phyloP scores from a whole-genome alignment of 495 filamentous ascomycete genomes.

The Aspergillus mulundensis region DNA sequence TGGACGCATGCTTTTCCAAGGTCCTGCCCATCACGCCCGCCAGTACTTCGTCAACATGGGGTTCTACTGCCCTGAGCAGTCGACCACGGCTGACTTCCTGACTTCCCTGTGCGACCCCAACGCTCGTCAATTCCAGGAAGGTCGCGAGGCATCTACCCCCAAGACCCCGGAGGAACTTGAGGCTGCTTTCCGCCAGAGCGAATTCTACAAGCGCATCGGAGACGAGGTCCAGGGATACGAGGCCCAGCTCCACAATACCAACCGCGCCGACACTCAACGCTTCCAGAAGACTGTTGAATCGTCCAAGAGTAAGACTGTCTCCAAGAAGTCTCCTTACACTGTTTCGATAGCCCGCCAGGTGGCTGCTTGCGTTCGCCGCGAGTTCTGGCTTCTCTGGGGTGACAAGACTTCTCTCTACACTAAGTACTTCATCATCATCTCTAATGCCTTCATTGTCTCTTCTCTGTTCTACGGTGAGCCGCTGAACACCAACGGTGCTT shows the following conservation, averaged over 20 bases:
- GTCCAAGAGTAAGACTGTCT: constrained; percentile 61
- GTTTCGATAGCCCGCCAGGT: constrained; percentile 67
- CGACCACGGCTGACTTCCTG: constrained; percentile 71
- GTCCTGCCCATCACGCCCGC: constrained; percentile 57
- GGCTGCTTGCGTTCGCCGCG: constrained; percentile 63
- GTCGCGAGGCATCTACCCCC: constrained; percentile 59
- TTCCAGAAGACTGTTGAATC: constrained; percentile 68
- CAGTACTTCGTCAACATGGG: constrained; percentile 68
- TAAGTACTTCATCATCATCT: constrained; percentile 72
- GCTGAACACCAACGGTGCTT: constrained; percentile 61
- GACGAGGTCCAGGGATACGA: constrained; percentile 59
- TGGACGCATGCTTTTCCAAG: constrained; percentile 62
- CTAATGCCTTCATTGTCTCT: constrained; percentile 70
- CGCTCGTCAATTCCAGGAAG: constrained; percentile 62
- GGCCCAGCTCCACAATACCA: constrained; percentile 52
- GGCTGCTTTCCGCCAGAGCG: constrained; percentile 51
- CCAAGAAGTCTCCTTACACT: constrained; percentile 66
- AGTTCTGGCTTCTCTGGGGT: constrained; percentile 72
- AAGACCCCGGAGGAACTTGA: constrained; percentile 62
- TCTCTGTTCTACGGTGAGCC: constrained; percentile 69
- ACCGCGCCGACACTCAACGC: constrained; percentile 59
- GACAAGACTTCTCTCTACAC: constrained; percentile 71
- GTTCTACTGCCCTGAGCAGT: constrained; percentile 61
- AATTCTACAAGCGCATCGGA: constrained; percentile 49
- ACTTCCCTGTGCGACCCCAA: constrained; percentile 72